phyloP scores from a whole-genome alignment of 768 basidiomycete genomes.

The Pilatotrama ljubarskyi region DNA sequence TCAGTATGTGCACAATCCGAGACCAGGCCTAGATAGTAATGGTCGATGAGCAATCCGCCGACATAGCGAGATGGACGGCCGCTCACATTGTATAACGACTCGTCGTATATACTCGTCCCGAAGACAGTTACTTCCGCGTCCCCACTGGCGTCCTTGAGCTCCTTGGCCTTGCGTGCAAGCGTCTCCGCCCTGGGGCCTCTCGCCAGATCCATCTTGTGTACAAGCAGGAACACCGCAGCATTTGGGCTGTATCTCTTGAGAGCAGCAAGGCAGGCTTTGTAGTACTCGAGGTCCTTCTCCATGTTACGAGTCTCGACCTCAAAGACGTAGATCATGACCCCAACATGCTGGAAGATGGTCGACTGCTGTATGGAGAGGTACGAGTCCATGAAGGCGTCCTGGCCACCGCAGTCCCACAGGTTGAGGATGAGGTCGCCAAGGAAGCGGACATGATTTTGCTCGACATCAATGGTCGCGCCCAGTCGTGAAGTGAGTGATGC shows the following conservation, averaged over 20 bases:
- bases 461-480: constrained; percentile 97
- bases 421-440: constrained; percentile 95
- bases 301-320: constrained; percentile 89
- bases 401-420: constrained; percentile 98
- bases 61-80: too few relatives aligned
- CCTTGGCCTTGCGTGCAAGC: constrained; percentile 72
- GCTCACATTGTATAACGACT: constrained; percentile 80
- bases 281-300: constrained; percentile 87
- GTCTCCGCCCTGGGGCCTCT: constrained; percentile 56
- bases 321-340: constrained; percentile 98
- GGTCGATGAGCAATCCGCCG: not conserved
- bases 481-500: constrained; percentile 89
- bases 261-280: constrained; percentile 86
- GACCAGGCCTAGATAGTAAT: constrained; percentile 83
- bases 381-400: constrained; percentile 97
- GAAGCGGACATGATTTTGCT: constrained; percentile 96
- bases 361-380: constrained; percentile 89
- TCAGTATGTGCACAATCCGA: constrained; percentile 92
- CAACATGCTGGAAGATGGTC: constrained; percentile 96
- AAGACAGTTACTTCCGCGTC: constrained; percentile 69
- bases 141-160: constrained; percentile 69
- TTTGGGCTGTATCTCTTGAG: constrained; percentile 77
- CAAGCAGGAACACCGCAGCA: constrained; percentile 83
- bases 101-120: constrained; percentile 96
- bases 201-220: constrained; percentile 98